Evolutionary conservation across 306 rosid species (phyloP).

Genomic region (Ormosia emarginata): DNA sequence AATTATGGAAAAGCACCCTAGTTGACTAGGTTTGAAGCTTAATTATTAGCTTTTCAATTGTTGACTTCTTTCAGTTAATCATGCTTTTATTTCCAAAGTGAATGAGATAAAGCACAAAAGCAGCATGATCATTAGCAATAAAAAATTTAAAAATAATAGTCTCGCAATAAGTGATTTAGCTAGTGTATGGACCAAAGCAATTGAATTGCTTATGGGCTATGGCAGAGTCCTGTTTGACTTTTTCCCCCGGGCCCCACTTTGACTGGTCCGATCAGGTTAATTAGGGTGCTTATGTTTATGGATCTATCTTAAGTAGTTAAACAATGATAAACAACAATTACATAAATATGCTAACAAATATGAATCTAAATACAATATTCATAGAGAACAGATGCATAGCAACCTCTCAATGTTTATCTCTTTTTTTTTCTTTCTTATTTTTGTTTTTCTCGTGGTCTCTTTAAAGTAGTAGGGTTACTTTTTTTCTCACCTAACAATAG

Average conservation of each 20-base stretch:
- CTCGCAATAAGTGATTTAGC: slow-evolving; percentile 10
- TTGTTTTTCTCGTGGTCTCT: no score
- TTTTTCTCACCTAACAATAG: no score
- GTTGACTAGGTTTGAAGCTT: slow-evolving; percentile 6
- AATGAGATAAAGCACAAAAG: slow-evolving; percentile 21
- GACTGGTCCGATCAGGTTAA: background rate
- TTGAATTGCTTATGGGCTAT: background rate
- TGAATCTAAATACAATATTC: background rate
- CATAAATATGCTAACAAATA: background rate
- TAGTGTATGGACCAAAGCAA: slow-evolving; percentile 22
- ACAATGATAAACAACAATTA: background rate
- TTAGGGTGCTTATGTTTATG: background rate
- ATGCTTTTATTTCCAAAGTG: slow-evolving; percentile 16
- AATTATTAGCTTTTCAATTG: background rate
- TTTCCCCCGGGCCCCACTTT: background rate
- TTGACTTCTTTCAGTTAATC: slow-evolving; percentile 26
- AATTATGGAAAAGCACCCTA: background rate
- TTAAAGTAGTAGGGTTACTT: no score
- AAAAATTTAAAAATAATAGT: background rate
- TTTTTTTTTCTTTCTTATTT: no score
- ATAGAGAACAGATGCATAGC: no score
- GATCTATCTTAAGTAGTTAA: background rate
- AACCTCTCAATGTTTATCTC: no score
- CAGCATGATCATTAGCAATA: slow-evolving; percentile 8
- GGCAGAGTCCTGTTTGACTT: slow-evolving; percentile 1